Conservation (phyloP, 192 early-diverging fungal genomes). For the Cetraspora pellucida region DNA sequence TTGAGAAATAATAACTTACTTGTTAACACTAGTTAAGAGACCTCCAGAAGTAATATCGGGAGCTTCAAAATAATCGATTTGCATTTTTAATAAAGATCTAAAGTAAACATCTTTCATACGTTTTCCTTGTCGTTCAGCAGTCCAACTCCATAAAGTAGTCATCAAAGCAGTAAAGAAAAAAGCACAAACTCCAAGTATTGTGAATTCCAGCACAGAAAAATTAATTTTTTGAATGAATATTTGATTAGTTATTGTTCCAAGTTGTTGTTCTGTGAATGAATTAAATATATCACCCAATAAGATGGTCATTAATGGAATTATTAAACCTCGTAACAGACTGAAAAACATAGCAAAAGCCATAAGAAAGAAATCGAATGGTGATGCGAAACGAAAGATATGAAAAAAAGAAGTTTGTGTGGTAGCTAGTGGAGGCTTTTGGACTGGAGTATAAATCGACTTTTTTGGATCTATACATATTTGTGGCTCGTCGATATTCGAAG, state of each 20-base stretch:
- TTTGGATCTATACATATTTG: background rate
- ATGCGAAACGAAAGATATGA: constrained; percentile 32
- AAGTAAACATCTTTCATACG: constrained; percentile 66
- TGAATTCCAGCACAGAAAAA: constrained; percentile 31
- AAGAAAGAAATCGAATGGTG: constrained; percentile 18
- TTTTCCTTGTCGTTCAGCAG: constrained; percentile 65
- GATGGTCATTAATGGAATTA: constrained; percentile 19
- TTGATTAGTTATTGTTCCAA: constrained; percentile 1
- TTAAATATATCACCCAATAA: constrained; percentile 22
- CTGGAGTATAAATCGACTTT: constrained; percentile 23
- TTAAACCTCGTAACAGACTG: background rate
- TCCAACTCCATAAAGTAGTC: constrained; percentile 32
- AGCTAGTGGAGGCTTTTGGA: background rate
- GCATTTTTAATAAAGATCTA: constrained; percentile 65
- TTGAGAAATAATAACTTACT: constrained; percentile 57
- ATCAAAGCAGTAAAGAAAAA: constrained; percentile 25
- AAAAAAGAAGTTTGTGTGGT: constrained; percentile 1
- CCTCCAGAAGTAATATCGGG: constrained; percentile 68
- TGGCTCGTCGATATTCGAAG: background rate
- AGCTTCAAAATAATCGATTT: constrained; percentile 73
- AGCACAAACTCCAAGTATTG: constrained; percentile 48
- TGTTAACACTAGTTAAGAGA: constrained; percentile 68
- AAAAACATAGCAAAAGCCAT: constrained; percentile 21
- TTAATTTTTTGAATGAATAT: background rate
- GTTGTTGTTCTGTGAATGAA: constrained; percentile 9